Evolutionary conservation across 108 stramenopile species (phyloP).

Genomic region (Fragilariopsis cylindrus): DNA sequence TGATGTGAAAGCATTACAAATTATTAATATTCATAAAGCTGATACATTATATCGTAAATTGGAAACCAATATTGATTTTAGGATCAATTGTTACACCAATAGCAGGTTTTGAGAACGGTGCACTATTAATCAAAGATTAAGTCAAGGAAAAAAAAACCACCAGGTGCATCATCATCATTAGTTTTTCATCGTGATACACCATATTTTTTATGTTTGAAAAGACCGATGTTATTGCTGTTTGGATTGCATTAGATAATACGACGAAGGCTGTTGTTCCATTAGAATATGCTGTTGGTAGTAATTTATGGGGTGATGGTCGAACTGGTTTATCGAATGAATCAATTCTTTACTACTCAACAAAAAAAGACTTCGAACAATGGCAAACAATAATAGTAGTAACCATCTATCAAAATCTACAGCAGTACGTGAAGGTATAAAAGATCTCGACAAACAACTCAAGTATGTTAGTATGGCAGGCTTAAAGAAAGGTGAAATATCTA

Average conservation of each 20-base stretch:
- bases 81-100: constrained; percentile 58
- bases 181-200: constrained; percentile 85
- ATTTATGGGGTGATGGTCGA: constrained; percentile 70
- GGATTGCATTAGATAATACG: constrained; percentile 87
- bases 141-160: constrained; percentile 57
- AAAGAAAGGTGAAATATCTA: constrained; percentile 60
- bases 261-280: constrained; percentile 74
- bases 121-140: constrained; percentile 84
- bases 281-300: constrained; percentile 74
- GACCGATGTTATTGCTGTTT: constrained; percentile 75
- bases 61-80: constrained; percentile 48
- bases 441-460: constrained; percentile 33
- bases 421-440: constrained; percentile 40
- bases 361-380: background rate
- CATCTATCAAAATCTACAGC: constrained; percentile 56
- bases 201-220: constrained; percentile 84
- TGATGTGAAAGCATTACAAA: constrained; percentile 70
- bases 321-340: constrained; percentile 48
- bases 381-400: too few relatives aligned
- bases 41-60: constrained; percentile 64
- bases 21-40: constrained; percentile 84
- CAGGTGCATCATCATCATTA: constrained; percentile 57
- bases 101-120: constrained; percentile 68
- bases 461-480: constrained; percentile 68
- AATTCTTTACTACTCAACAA: constrained; percentile 61